Evolutionary conservation across 2,329 filamentous ascomycete genomes (phyloP).

Genomic region (Leptographium radiaticola): DNA sequence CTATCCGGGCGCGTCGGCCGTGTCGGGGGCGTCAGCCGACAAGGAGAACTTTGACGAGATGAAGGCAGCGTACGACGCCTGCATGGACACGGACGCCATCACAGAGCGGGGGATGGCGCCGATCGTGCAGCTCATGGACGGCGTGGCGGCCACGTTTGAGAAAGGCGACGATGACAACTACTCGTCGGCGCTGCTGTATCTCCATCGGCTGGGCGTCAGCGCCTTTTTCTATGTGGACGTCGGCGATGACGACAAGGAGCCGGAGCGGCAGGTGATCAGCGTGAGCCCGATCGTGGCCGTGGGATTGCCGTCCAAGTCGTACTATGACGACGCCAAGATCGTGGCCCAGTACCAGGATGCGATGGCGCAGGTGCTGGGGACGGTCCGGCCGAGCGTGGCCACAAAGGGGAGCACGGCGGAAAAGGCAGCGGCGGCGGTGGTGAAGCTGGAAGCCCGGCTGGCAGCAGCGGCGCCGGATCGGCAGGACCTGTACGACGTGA

Average conservation of each 20-base stretch:
- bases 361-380: conserved; percentile 25
- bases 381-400: conserved; percentile 16
- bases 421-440: conserved; percentile 16
- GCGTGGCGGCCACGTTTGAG: conserved; percentile 31
- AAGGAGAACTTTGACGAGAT: conserved; percentile 54
- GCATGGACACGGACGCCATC: conserved; percentile 47
- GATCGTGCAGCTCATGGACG: conserved; percentile 39
- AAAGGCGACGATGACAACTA: conserved; percentile 15
- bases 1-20: conserved; percentile 28
- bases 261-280: conserved; percentile 21
- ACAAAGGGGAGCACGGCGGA: conserved; percentile 12
- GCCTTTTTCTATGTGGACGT: conserved; percentile 23
- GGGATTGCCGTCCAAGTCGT: conserved; percentile 49
- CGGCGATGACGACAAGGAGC: conserved; percentile 30
- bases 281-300: conserved; percentile 33
- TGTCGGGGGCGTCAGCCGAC: conserved; percentile 29
- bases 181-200: conserved; percentile 31
- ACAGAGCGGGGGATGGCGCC: conserved; percentile 41
- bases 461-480: not conserved
- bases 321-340: conserved; percentile 42
- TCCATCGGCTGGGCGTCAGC: conserved; percentile 31
- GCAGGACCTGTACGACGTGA: conserved; percentile 10
- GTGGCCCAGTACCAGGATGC: conserved; percentile 35
- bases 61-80: conserved; percentile 50
- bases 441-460: conserved; percentile 11